phyloP scores from a whole-genome alignment of 257 asterid genomes.

The Orobanche coerulescens region DNA sequence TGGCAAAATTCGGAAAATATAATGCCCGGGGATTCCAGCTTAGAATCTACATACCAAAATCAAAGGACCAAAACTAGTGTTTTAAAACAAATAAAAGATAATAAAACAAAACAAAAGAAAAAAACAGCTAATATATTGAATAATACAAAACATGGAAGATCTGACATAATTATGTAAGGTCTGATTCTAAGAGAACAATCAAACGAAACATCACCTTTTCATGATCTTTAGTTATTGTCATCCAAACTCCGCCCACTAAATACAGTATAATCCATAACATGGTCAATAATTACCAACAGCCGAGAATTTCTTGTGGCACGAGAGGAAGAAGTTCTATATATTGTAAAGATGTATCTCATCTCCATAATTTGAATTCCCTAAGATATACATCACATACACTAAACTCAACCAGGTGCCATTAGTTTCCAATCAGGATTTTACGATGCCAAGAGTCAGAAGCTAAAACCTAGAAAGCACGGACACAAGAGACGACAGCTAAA shows the following conservation, averaged over 20 bases:
- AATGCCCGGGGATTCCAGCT: slow-evolving; percentile 89
- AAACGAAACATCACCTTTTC: neutral
- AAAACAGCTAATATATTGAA: slow-evolving; percentile 8
- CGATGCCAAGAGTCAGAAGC: neutral
- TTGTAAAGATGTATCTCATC: neutral
- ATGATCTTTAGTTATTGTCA: neutral
- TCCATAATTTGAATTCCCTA: slow-evolving; percentile 1
- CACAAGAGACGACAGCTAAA: too few species aligned
- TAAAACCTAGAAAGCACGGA: too few species aligned
- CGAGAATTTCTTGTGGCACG: neutral
- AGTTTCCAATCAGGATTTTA: neutral
- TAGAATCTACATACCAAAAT: slow-evolving; percentile 44
- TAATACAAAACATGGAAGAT: neutral
- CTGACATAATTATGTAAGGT: neutral
- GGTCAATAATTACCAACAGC: neutral
- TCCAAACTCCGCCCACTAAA: neutral
- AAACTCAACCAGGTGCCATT: slow-evolving; percentile 5
- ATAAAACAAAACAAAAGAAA: neutral
- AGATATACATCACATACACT: slow-evolving; percentile 11
- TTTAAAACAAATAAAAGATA: neutral
- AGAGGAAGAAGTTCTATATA: neutral
- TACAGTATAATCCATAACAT: neutral
- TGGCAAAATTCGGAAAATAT: slow-evolving; percentile 85
- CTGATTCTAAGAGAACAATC: neutral
- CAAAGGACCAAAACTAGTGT: slow-evolving; percentile 8